These are phyloP conservation scores for Pythium pyrilobum DNA, from an alignment of 352 stramenopile genomes.

Conservation along the genomic window DNA sequence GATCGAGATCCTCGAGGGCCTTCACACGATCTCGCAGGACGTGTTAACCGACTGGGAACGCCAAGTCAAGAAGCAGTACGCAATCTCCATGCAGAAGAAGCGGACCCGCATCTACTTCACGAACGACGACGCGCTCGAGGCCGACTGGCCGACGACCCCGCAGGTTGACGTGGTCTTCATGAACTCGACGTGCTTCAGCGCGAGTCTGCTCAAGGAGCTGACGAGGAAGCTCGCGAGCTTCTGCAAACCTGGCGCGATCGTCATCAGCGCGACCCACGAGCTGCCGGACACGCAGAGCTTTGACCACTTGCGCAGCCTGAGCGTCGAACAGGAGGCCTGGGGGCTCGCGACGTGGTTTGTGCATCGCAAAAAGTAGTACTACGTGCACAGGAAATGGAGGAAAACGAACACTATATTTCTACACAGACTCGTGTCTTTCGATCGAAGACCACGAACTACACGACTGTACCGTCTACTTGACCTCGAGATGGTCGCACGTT, in stretches of 20 bases:
- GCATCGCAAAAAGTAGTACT: conserved; percentile 34
- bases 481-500: conserved; percentile 47
- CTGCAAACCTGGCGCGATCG: conserved; percentile 49
- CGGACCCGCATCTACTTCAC: conserved; percentile 67
- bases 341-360: conserved; percentile 53
- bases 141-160: conserved; percentile 61
- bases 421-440: too few species aligned
- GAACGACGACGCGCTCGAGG: conserved; percentile 53
- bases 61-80: conserved; percentile 36
- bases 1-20: conserved; percentile 84
- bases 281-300: conserved; percentile 45
- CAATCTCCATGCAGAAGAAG: conserved; percentile 58
- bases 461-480: conserved; percentile 12
- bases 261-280: conserved; percentile 57
- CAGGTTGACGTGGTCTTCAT: conserved; percentile 71
- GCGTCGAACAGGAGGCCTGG: conserved; percentile 56
- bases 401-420: too few species aligned
- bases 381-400: not conserved
- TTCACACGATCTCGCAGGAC: conserved; percentile 58
- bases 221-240: conserved; percentile 33
- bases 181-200: conserved; percentile 89
- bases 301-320: conserved; percentile 30
- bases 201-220: conserved; percentile 50
- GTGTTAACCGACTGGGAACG: conserved; percentile 55
- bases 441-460: too few species aligned